These are phyloP conservation scores for Eleusine indica DNA, from an alignment of 176 grass and related monocot genomes.

Conservation along the genomic window DNA sequence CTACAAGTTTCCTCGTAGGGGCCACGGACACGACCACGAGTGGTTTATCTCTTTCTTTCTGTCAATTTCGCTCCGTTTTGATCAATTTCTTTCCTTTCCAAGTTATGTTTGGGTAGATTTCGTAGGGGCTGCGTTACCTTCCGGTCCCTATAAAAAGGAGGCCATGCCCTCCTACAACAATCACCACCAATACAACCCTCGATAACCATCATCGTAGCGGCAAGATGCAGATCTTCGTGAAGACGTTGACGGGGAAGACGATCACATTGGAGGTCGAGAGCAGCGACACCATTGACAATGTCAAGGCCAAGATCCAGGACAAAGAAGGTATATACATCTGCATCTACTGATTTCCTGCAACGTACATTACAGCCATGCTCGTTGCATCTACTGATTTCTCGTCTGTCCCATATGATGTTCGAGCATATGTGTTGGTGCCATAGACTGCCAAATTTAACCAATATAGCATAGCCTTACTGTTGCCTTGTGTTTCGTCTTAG, in stretches of 20 bases:
- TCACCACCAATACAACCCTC: constrained; percentile 31
- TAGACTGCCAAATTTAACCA: no score
- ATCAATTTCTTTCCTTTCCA: neutral
- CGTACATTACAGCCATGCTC: no score
- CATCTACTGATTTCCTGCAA: no score
- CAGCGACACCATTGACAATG: constrained; percentile 68
- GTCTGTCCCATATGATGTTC: no score
- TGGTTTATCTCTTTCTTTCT: neutral
- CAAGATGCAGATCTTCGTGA: constrained; percentile 66
- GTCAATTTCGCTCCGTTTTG: neutral
- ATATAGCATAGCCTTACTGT: neutral
- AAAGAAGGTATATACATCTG: constrained; percentile 47
- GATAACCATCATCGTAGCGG: no score
- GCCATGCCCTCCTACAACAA: neutral
- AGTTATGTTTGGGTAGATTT: neutral
- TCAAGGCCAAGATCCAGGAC: constrained; percentile 89
- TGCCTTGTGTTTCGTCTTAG: neutral
- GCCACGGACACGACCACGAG: neutral
- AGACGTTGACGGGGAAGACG: constrained; percentile 77
- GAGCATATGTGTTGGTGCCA: no score
- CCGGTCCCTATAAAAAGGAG: neutral
- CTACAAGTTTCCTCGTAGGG: no score
- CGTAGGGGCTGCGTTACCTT: neutral
- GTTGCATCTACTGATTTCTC: neutral
- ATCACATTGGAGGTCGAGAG: constrained; percentile 86